These are phyloP conservation scores for Termitomyces sp. DNA, from an alignment of 768 basidiomycete species.

Conservation along the genomic window DNA sequence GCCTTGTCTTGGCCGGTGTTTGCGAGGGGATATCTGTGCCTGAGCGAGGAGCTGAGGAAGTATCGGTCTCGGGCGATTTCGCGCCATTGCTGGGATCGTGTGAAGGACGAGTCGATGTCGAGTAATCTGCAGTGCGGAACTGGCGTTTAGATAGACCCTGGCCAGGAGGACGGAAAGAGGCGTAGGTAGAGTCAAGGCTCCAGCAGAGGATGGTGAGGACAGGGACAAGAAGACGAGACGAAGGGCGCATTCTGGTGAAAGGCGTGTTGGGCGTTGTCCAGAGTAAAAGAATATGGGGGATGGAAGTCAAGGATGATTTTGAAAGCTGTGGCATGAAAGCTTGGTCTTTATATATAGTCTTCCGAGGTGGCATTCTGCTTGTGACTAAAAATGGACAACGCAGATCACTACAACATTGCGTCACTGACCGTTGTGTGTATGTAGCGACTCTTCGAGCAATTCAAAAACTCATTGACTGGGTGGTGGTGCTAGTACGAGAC, in stretches of 20 bases:
- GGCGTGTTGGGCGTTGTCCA: neutral
- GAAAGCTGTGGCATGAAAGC: neutral
- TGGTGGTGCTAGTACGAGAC: neutral
- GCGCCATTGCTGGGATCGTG: too few relatives aligned
- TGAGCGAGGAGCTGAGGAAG: neutral
- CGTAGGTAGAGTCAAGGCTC: conserved; percentile 3
- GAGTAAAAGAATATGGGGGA: neutral
- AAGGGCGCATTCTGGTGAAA: conserved; percentile 8
- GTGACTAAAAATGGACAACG: conserved; percentile 1
- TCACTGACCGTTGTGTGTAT: neutral
- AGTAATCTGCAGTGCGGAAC: too few relatives aligned
- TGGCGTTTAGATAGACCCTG: too few relatives aligned
- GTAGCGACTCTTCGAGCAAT: neutral
- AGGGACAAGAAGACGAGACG: conserved; percentile 9
- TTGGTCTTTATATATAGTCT: conserved; percentile 5
- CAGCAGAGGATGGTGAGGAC: conserved; percentile 11
- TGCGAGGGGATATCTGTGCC: neutral
- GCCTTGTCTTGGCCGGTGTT: neutral
- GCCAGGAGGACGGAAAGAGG: too few relatives aligned
- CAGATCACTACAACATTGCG: neutral
- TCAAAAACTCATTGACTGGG: neutral
- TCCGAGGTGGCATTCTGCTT: neutral
- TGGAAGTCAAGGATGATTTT: neutral
- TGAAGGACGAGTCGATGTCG: too few relatives aligned
- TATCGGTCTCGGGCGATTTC: neutral